A percentile compares a stretch with the other conserved stretches of the same genome.
phyloP scores from a whole-genome alignment of 345 rosid species.

The Salix udensis region DNA sequence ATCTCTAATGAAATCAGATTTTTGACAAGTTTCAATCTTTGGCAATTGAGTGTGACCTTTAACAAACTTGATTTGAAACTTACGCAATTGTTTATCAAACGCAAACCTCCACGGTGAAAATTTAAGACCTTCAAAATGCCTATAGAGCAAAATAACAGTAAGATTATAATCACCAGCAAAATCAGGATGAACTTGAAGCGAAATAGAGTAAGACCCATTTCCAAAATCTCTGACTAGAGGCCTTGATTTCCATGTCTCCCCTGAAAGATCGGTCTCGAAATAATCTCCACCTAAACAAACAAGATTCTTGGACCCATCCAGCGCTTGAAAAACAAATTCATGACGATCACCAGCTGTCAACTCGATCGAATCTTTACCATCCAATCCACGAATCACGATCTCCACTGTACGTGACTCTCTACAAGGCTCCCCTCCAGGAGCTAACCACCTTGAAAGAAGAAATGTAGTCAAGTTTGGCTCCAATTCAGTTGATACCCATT shows the following conservation, averaged over 20 bases:
- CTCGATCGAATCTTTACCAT: constrained; percentile 45
- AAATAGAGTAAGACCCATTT: constrained; percentile 67
- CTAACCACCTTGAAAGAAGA: constrained; percentile 56
- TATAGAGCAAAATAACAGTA: constrained; percentile 65
- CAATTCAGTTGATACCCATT: constrained; percentile 53
- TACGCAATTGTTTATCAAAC: constrained; percentile 51
- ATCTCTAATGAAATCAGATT: constrained; percentile 59
- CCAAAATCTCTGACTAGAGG: constrained; percentile 75
- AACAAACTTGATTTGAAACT: constrained; percentile 40
- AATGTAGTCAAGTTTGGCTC: constrained; percentile 47
- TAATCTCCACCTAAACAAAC: constrained; percentile 85
- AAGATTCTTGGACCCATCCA: constrained; percentile 47
- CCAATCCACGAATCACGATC: constrained; percentile 53
- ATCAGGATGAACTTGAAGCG: constrained; percentile 86
- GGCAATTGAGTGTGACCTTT: constrained; percentile 40
- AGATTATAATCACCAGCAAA: constrained; percentile 68
- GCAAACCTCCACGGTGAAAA: constrained; percentile 60
- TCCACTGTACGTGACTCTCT: constrained; percentile 52
- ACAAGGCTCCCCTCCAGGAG: constrained; percentile 68
- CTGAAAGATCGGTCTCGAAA: constrained; percentile 83
- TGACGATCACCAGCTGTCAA: constrained; percentile 62
- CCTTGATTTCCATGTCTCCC: constrained; percentile 81
- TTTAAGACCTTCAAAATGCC: constrained; percentile 74
- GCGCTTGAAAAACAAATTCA: constrained; percentile 57
- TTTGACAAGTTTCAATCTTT: constrained; percentile 41